These are phyloP conservation scores for Warburgia ugandensis DNA, from an alignment of 164 flowering plant species.

Conservation along the genomic window DNA sequence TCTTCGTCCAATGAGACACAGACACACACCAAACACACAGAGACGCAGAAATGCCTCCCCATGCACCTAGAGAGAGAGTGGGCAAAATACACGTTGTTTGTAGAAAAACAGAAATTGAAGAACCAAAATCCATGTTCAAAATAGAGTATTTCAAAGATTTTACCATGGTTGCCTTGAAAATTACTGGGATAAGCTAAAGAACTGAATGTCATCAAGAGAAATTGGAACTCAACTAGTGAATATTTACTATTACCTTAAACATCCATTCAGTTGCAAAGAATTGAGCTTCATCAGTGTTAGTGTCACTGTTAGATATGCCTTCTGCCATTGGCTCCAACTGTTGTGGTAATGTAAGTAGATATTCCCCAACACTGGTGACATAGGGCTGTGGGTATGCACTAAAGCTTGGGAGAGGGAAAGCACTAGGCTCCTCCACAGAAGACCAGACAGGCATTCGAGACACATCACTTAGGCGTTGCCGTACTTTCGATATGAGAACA, in stretches of 20 bases:
- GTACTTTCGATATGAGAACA: conserved; percentile 92
- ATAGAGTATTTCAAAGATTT: too few relatives aligned
- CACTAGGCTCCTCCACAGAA: conserved; percentile 66
- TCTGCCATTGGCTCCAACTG: conserved; percentile 99
- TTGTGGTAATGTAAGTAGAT: conserved; percentile 96
- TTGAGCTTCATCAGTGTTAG: conserved; percentile 84
- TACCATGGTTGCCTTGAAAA: too few relatives aligned
- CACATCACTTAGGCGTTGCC: conserved; percentile 81
- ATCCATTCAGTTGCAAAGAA: conserved; percentile 99
- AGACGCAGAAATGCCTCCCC: too few relatives aligned
- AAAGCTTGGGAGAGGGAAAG: conserved; percentile 77
- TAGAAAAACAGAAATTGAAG: too few relatives aligned
- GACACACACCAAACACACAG: too few relatives aligned
- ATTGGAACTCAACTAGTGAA: too few relatives aligned
- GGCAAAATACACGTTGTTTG: too few relatives aligned
- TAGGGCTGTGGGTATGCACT: conserved; percentile 89
- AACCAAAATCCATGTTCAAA: too few relatives aligned
- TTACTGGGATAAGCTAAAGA: too few relatives aligned
- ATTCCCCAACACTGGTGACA: conserved; percentile 91
- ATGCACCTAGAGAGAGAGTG: too few relatives aligned
- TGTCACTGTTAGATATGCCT: conserved; percentile 65
- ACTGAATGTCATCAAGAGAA: too few relatives aligned
- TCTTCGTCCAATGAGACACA: too few relatives aligned
- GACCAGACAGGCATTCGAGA: conserved; percentile 91
- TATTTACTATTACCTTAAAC: conserved; percentile 82